A percentile compares a stretch with the other conserved stretches of the same genome.
Evolutionary conservation across 352 stramenopile genomes (phyloP).

Genomic region (Pythium angustatum): DNA sequence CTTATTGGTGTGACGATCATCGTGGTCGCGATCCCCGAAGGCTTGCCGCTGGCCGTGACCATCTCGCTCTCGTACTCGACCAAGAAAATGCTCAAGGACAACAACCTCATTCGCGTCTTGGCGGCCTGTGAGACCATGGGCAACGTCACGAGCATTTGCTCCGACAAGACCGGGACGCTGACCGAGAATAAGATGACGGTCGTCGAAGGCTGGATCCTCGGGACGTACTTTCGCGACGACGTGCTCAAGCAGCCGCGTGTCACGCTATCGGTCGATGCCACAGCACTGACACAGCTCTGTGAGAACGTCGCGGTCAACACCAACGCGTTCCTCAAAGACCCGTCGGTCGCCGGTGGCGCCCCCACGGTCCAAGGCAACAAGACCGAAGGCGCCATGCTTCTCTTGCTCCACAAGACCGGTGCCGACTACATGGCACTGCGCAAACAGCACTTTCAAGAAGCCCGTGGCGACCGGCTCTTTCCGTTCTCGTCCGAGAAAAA

Average conservation of each 20-base stretch:
- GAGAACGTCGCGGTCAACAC: constrained; percentile 74
- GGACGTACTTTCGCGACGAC: constrained; percentile 56
- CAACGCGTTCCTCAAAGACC: constrained; percentile 70
- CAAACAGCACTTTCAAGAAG: constrained; percentile 48
- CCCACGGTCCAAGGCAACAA: constrained; percentile 74
- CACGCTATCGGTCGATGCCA: constrained; percentile 39
- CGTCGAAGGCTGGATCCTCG: constrained; percentile 87
- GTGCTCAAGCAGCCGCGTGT: constrained; percentile 40
- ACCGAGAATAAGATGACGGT: constrained; percentile 99
- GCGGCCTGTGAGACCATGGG: constrained; percentile 97
- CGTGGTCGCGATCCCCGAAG: constrained; percentile 95
- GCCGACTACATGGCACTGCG: constrained; percentile 65
- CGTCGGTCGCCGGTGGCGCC: constrained; percentile 19
- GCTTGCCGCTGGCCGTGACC: constrained; percentile 92
- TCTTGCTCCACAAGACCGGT: constrained; percentile 63
- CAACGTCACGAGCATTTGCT: constrained; percentile 97
- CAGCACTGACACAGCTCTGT: constrained; percentile 44
- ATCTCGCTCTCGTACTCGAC: constrained; percentile 95
- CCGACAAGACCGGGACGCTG: constrained; percentile 95
- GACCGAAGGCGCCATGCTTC: constrained; percentile 79
- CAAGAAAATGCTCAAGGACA: constrained; percentile 98
- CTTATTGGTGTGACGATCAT: constrained; percentile 94
- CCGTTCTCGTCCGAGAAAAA: constrained; percentile 86
- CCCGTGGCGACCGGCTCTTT: constrained; percentile 65
- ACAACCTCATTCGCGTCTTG: constrained; percentile 98